Base-by-base conservation (phyloP, 2,329 filamentous ascomycete genomes). In the Aspergillus sp. region DNA sequence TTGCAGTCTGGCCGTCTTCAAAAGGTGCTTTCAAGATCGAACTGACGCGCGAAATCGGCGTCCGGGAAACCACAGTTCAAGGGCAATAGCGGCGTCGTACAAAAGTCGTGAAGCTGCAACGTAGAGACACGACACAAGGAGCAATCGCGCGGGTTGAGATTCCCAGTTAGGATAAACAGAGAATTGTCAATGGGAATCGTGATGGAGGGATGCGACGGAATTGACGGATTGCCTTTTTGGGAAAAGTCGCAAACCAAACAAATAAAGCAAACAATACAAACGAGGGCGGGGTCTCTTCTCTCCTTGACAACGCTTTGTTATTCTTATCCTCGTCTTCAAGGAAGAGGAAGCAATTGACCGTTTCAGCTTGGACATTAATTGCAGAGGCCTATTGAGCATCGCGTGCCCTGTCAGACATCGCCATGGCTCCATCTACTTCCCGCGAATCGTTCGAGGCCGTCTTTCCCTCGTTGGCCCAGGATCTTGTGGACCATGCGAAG, bases 391-490 rank as follows among this genome's bases (percentile, higher is more conserved):
- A 27, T 29, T 27, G 12, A 12, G 12, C 19, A 19, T 19, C 19
- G 19, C 19, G 19, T 19, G 19, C 19, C 19, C 19, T 19, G 19
- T 19, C 19, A 19, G 19, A 19, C 19, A 19, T 12, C n/a, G 12
- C 32, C 59, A 64, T 43, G 41, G 82, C 93, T 76, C 82, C 82
- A 57, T 85, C 85, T 42, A 81, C 90, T 49, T 76, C 85, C 41
- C 69, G 69, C 43, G 62, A 62, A 62, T 84, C 94, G 62, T 98
- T 98, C 68, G 89, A 97, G 78, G 76, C 82, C 41, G 80, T 96
- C 66, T 97, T 90, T 74, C 88, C 88, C 47, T 84, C 84, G 69
- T 81, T 98, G 55, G 82, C 90, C 62, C 79, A 87, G 66, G 88
- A 89, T 62, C 75, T 98, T 48, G 77, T 90, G 57, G 82, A 81